Evolutionary conservation across 1,284 basidiomycete genomes (phyloP), one percentile per base, ranked within the genome.

Genomic region (Volvariella surrecta): DNA sequence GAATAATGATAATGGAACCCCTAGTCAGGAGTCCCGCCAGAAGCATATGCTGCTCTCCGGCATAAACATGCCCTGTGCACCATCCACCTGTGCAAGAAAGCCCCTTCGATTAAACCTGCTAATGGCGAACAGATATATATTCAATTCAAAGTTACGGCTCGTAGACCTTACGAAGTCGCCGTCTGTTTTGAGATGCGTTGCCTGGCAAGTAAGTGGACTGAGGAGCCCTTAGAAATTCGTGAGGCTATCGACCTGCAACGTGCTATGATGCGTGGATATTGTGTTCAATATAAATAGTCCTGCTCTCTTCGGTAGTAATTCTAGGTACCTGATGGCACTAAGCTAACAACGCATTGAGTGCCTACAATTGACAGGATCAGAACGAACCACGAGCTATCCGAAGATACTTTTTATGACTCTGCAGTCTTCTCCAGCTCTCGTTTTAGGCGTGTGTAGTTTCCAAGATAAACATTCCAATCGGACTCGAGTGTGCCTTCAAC

Each of bases 381-480:
- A n/a, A n/a, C n/a, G n/a, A n/a, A n/a, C n/a, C n/a, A n/a, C n/a
- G n/a, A n/a, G n/a, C n/a, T n/a, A n/a, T n/a, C n/a, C n/a, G n/a
- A n/a, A n/a, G n/a, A n/a, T n/a, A n/a, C n/a, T n/a, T n/a, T n/a
- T n/a, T n/a, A n/a, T n/a, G n/a, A n/a, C n/a, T 28, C 11, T 20
- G 31, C 17, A 38, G 38, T 49, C 28, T 31, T 49, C 39, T 42
- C 42, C 32, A 43, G 22, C 4, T 19, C 37, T 15, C 39, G 47
- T 49, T 56, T 58, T 13, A 57, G 46, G 21, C 64, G 61, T 17
- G 44, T 47, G 42, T 62, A 63, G 47, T 64, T 67, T 16, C 52
- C 50, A 54, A 52, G 59, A 45, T 77, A 53, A 62, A 66, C 55
- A 41, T 67, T 66, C 79, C 79, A 82, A 50, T 83, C 79, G 22